Percentiles rank a stretch among this genome's conserved stretches.
These are phyloP conservation scores for Selaginella moellendorffii DNA, from an alignment of 75 land plant genomes.

Conservation along the genomic window DNA sequence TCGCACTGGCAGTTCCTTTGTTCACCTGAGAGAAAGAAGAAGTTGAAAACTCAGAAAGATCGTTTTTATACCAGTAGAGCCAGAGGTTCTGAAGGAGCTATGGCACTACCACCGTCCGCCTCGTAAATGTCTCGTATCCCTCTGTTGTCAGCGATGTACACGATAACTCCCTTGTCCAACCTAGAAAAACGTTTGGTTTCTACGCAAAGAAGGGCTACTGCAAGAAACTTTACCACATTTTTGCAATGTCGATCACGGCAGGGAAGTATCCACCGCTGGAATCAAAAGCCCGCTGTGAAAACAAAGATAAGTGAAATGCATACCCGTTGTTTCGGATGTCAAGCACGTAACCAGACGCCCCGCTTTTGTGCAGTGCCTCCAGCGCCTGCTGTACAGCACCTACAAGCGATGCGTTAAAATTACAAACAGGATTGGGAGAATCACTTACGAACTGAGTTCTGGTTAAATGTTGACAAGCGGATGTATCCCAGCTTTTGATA, in stretches of 20 bases:
- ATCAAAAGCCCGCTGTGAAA: constrained; percentile 7
- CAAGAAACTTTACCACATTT: constrained; percentile 51
- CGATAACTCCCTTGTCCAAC: constrained; percentile 94
- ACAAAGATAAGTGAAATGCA: constrained; percentile 5
- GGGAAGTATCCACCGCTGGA: constrained; percentile 96
- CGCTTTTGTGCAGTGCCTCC: constrained; percentile 47
- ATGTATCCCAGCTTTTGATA: constrained; percentile 68
- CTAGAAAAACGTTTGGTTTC: constrained; percentile 60
- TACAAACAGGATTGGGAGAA: background rate
- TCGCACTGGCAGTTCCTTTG: constrained; percentile 99
- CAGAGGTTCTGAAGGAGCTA: constrained; percentile 74
- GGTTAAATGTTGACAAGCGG: constrained; percentile 71
- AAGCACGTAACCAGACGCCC: constrained; percentile 61
- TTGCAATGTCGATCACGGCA: constrained; percentile 87
- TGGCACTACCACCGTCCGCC: constrained; percentile 58
- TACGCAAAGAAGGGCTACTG: constrained; percentile 45
- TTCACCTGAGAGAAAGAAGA: constrained; percentile 74
- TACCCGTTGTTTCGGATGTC: constrained; percentile 97
- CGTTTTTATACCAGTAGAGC: constrained; percentile 91
- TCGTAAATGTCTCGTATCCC: constrained; percentile 96
- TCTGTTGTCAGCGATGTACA: constrained; percentile 81
- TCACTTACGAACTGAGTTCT: constrained; percentile 72
- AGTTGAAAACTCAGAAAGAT: no score
- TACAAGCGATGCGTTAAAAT: constrained; percentile 47
- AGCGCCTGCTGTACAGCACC: constrained; percentile 84